Evolutionary conservation across 192 early-diverging fungal genomes (phyloP), one percentile per base, ranked within the genome.

Genomic region (Coemansia sp.): DNA sequence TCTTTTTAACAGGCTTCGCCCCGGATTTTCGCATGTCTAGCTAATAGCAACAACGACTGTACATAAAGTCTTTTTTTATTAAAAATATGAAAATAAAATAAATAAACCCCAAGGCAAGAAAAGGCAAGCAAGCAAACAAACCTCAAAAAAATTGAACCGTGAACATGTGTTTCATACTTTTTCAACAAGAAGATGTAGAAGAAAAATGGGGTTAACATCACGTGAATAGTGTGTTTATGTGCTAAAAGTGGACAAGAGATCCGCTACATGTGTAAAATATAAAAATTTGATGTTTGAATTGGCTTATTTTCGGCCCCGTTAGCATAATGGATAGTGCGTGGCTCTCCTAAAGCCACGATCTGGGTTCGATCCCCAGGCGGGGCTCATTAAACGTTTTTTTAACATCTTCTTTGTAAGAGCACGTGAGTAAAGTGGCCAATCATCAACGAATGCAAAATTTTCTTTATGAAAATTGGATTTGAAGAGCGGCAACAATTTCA

Each of bases 291-390:
- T 32, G 32, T 32, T 32, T 32, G 32, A 32, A 32, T 45, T 45
- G 43, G 43, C 10, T 56, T 21, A 11, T 22, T 22, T 62, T 26
- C 45, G 5, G 63, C 63, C 49, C 49, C 40, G 48, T 64, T 64
- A 52, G 49, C 63, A 52, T 52, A 64, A 52, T 64, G 63, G 63
- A 64, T 59, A 64, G 63, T 52, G 63, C 41, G 36, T 64, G 32
- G 47, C 63, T 52, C 63, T 64, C 63, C 63, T 64, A 64, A 64
- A 52, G 63, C 47, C 48, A 64, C 10, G 63, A 41, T 52, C 63
- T 52, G 63, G 63, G 63, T 64, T 64, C 63, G 63, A 64, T 42
- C 63, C 63, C 63, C 63, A 52, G 63, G 51, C 48, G 63, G 49
- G 49, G 63, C 63, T 64, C 21, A 41, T 22, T n/a, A 49, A 49